Percentiles rank a stretch among this genome's conserved stretches.
Evolutionary conservation across 805 yeast genomes (phyloP).

Genomic region (Debaryomyces maramus): DNA sequence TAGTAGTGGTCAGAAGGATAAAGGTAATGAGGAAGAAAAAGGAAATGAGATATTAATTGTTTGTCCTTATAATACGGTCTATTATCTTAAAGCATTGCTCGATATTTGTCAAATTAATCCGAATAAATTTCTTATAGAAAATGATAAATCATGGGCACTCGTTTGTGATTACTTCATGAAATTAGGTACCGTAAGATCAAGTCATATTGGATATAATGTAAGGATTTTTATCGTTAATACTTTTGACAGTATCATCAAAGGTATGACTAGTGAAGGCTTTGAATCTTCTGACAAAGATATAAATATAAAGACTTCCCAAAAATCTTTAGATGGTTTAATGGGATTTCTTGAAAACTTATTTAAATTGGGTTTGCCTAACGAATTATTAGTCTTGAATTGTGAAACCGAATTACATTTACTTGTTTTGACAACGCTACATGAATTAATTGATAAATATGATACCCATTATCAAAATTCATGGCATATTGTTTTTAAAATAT

Average conservation of each 20-base stretch:
- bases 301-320: conserved; percentile 39
- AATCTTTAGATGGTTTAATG: conserved; percentile 50
- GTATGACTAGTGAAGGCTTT: conserved; percentile 44
- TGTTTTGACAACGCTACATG: conserved; percentile 62
- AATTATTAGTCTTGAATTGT: conserved; percentile 49
- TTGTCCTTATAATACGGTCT: conserved; percentile 58
- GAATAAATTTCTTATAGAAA: conserved; percentile 45
- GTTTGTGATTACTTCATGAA: conserved; percentile 48
- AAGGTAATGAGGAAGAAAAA: conserved; percentile 5
- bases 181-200: conserved; percentile 43
- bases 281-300: conserved; percentile 17
- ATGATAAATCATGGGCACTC: conserved; percentile 47
- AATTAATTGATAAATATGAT: conserved; percentile 78
- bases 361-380: conserved; percentile 37
- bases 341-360: conserved; percentile 45
- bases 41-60: conserved; percentile 7
- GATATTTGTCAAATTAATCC: conserved; percentile 55
- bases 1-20: conserved; percentile 1
- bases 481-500: conserved; percentile 66
- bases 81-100: conserved; percentile 53
- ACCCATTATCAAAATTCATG: conserved; percentile 60
- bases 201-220: conserved; percentile 33
- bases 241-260: conserved; percentile 51
- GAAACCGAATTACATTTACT: conserved; percentile 69
- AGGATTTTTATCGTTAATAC: conserved; percentile 51